A percentile compares a stretch with the other conserved stretches of the same genome.
These are phyloP conservation scores for Trichoderma atrobrunneum DNA, from an alignment of 2,329 filamentous ascomycete species.

Conservation along the genomic window DNA sequence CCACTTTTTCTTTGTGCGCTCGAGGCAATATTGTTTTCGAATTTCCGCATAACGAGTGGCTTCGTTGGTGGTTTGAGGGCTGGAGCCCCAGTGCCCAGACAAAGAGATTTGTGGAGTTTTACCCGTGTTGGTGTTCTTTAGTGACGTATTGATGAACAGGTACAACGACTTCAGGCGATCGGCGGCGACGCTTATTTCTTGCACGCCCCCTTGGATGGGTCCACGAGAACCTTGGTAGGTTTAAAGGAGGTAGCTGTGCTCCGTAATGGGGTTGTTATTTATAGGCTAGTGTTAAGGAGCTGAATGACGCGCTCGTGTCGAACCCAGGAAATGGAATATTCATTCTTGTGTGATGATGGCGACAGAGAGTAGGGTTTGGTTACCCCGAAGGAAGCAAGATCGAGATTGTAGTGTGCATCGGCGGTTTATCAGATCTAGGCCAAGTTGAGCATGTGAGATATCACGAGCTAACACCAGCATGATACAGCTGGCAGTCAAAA, in stretches of 20 bases:
- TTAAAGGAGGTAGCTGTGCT: not conserved
- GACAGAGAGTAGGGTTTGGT: not conserved
- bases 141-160: slow-evolving; percentile 16
- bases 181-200: not conserved
- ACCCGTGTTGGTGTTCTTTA: not conserved
- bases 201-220: slow-evolving; percentile 1
- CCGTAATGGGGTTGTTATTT: not conserved
- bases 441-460: not conserved
- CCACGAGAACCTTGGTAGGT: not conserved
- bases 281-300: slow-evolving; percentile 5
- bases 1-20: not conserved
- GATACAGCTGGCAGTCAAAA: not conserved
- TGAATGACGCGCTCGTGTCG: slow-evolving; percentile 4
- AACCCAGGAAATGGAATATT: not conserved
- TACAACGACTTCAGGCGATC: not conserved
- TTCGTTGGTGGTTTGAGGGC: slow-evolving; percentile 1
- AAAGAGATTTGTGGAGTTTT: not conserved
- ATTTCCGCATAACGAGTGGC: not conserved
- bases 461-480: not conserved
- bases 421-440: not conserved
- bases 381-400: not conserved
- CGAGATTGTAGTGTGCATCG: not conserved
- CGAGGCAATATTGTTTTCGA: not conserved
- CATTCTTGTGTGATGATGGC: not conserved
- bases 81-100: not conserved